Percentiles rank a stretch among this genome's conserved stretches.
phyloP scores from a whole-genome alignment of 129 eudicot species.

The Helianthus tuberosus region DNA sequence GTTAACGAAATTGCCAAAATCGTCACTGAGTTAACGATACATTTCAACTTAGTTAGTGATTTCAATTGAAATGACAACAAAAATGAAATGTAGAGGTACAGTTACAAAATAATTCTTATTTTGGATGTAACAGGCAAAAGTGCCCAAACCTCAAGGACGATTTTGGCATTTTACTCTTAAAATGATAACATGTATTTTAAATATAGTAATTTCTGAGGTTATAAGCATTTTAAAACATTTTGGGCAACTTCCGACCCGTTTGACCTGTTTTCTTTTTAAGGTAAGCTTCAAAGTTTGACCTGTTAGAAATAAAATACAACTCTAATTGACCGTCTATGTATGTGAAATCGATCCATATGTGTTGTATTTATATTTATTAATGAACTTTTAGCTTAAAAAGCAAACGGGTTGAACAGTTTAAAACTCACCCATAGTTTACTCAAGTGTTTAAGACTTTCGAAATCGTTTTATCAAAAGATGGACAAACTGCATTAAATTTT shows the following conservation, averaged over 20 bases:
- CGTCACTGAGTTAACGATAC: too few species aligned
- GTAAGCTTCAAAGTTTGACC: background rate
- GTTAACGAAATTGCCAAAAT: too few species aligned
- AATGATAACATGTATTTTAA: background rate
- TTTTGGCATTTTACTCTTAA: background rate
- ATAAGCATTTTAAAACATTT: background rate
- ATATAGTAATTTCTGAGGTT: background rate
- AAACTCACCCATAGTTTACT: background rate
- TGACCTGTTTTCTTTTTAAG: background rate
- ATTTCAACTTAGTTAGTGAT: too few species aligned
- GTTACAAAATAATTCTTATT: too few species aligned
- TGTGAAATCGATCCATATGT: background rate
- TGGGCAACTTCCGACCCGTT: background rate
- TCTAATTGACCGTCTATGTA: background rate
- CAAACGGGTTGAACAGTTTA: background rate
- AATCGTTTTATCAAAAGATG: background rate
- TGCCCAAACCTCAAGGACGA: too few species aligned
- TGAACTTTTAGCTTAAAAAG: slow-evolving; percentile 1
- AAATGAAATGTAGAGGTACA: too few species aligned
- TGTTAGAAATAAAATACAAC: background rate
- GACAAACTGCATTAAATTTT: background rate
- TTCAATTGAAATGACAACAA: too few species aligned
- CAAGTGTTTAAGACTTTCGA: background rate
- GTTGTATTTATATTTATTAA: background rate
- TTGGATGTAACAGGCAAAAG: too few species aligned